Evolutionary conservation across 2,329 filamentous ascomycete species (phyloP).

Genomic region (Trichoderma breve): DNA sequence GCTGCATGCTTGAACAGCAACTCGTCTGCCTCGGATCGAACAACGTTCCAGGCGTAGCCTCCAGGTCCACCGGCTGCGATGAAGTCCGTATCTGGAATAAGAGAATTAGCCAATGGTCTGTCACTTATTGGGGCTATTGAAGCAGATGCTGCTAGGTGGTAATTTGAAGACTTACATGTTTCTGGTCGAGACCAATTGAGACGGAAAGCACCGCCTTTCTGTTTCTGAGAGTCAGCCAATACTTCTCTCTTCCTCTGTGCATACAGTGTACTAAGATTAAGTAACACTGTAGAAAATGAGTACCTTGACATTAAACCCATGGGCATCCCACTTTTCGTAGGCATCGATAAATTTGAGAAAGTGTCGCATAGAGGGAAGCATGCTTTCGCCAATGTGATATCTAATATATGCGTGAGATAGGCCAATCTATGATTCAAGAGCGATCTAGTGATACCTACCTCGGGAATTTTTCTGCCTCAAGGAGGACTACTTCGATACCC

Average conservation of each 20-base stretch:
- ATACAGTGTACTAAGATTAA: too few relatives aligned
- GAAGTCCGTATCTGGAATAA: conserved; percentile 43
- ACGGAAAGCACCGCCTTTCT: conserved; percentile 40
- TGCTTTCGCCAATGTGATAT: conserved; percentile 41
- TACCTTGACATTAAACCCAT: conserved; percentile 44
- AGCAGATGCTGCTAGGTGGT: too few relatives aligned
- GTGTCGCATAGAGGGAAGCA: conserved; percentile 40
- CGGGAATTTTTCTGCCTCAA: conserved; percentile 45
- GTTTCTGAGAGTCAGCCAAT: neutral
- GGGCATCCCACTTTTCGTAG: conserved; percentile 37
- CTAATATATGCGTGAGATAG: neutral
- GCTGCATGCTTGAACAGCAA: conserved; percentile 44
- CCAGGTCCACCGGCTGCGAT: conserved; percentile 38
- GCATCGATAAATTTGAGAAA: conserved; percentile 46
- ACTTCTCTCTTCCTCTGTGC: too few relatives aligned
- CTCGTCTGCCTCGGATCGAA: conserved; percentile 47
- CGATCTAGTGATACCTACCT: conserved; percentile 27
- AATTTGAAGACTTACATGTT: conserved; percentile 37
- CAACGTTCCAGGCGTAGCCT: conserved; percentile 44
- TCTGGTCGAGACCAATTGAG: conserved; percentile 34
- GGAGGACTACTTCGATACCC: conserved; percentile 42
- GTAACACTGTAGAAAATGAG: too few relatives aligned
- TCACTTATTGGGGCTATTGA: neutral
- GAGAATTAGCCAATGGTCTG: neutral
- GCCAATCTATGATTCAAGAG: neutral